phyloP scores from a whole-genome alignment of 2,329 filamentous ascomycete species.

The Lachnellula willkommii region DNA sequence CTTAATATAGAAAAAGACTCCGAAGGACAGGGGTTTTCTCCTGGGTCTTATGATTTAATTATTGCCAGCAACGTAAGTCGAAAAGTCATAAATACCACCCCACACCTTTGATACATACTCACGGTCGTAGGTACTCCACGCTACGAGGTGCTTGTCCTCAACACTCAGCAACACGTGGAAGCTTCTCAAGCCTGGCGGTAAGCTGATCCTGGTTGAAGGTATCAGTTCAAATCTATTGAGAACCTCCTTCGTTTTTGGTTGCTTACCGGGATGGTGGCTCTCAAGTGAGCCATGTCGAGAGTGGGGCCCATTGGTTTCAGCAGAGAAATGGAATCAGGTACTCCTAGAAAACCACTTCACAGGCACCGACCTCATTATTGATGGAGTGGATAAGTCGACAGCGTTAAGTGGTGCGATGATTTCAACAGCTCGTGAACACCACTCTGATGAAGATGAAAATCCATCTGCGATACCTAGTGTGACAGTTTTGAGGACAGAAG shows the following conservation, averaged over 20 bases:
- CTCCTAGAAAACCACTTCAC: constrained; percentile 17
- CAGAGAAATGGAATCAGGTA: neutral
- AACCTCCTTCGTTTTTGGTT: constrained; percentile 25
- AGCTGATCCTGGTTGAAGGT: neutral
- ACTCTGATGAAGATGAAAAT: too few species aligned
- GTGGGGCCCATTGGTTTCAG: constrained; percentile 8
- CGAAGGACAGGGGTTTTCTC: constrained; percentile 31
- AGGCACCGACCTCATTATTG: constrained; percentile 18
- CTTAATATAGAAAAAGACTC: constrained; percentile 3
- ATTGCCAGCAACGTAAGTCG: constrained; percentile 13
- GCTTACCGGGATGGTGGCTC: constrained; percentile 37
- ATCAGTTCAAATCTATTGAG: neutral
- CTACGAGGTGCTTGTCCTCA: constrained; percentile 10
- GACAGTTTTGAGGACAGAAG: too few species aligned
- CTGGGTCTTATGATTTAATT: constrained; percentile 24
- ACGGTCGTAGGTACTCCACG: constrained; percentile 14
- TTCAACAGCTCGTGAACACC: too few species aligned
- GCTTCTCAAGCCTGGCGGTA: constrained; percentile 19
- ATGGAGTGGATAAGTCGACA: too few species aligned
- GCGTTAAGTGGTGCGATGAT: too few species aligned
- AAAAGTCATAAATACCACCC: too few species aligned
- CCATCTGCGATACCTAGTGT: too few species aligned
- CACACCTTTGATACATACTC: too few species aligned
- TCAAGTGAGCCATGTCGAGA: constrained; percentile 27
- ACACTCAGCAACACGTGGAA: constrained; percentile 15